Base-by-base conservation (phyloP, 2,329 filamentous ascomycete species). In the Pseudopithomyces maydicus region DNA sequence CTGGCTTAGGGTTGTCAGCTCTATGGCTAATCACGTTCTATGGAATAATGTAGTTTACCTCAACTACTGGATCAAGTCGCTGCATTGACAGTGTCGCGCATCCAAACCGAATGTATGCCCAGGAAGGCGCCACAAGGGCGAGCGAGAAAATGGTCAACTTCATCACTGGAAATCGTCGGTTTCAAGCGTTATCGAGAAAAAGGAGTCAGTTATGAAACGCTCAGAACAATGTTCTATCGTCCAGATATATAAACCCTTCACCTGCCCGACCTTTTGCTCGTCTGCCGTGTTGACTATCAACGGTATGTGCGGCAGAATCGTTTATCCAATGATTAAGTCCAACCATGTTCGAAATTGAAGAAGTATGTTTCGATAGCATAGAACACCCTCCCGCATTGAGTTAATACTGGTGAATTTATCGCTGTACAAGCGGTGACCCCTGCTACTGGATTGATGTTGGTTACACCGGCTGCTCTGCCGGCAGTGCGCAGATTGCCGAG, bases 41-140 rank as follows among this genome's bases (percentile, higher is more conserved):
- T 20, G 11, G 4, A 15, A 11, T 1, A 23, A 3, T 3, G n/a
- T 1, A 38, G 11, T 14, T 23, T 36, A 49, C 46, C 46, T 49
- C 60, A 36, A 72, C 65, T 15, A 72, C 58, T 12, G 67, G 67
- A 57, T 72, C 66, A 23, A 72, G 58, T 19, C 68, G 65, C 43
- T 72, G 67, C 19, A 70, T 65, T 20, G 59, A 64, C 17, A 64
- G 32, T 0, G 62, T 68, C 26, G 65, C 63, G 54, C 66, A 69
- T 46, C 64, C 63, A 47, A 70, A 71, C 17, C 66, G 62, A 46
- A 70, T 59, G 26, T 61, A 61, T 7, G 67, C 67, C 46, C 67
- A 61, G 17, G 62, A 58, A 17, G 64, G 63, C 41, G 46, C 56
- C 36, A 54, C 53, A 22, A 62, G 60, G 54, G 47, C 35, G 47